Percentiles rank a stretch among this genome's conserved stretches.
Conservation (phyloP, 331 rosid genomes). For the Ulmus americana region DNA sequence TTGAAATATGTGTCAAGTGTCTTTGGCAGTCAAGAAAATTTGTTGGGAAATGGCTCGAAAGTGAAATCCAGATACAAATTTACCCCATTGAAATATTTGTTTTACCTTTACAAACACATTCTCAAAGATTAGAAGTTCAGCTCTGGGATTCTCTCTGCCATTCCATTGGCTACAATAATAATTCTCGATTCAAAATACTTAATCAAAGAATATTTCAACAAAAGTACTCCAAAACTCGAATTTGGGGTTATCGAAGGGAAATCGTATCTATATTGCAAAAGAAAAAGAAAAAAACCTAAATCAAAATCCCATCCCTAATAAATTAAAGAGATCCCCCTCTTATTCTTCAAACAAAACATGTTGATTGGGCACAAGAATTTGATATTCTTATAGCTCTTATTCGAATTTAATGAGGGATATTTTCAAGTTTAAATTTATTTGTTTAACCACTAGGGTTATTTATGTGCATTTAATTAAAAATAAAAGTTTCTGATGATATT, state of each 20-base stretch:
- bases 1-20: constrained; percentile 60
- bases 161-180: constrained; percentile 56
- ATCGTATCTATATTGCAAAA: constrained; percentile 36
- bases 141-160: constrained; percentile 42
- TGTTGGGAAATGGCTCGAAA: constrained; percentile 22
- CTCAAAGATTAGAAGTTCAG: constrained; percentile 44
- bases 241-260: constrained; percentile 36
- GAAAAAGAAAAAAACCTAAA: too few species aligned
- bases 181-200: constrained; percentile 66
- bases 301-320: too few species aligned
- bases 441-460: too few species aligned
- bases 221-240: constrained; percentile 33
- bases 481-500: too few species aligned
- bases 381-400: too few species aligned
- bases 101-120: constrained; percentile 48
- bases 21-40: constrained; percentile 32
- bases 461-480: too few species aligned
- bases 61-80: constrained; percentile 47
- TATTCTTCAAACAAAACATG: too few species aligned
- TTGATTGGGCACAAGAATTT: too few species aligned
- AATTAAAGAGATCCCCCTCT: too few species aligned
- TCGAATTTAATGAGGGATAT: too few species aligned
- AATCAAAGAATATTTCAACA: constrained; percentile 44
- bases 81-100: constrained; percentile 57
- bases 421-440: too few species aligned